Percentiles rank a stretch among this genome's conserved stretches.
Evolutionary conservation across 176 grass and related monocot genomes (phyloP).

Genomic region (Carex scoparia): DNA sequence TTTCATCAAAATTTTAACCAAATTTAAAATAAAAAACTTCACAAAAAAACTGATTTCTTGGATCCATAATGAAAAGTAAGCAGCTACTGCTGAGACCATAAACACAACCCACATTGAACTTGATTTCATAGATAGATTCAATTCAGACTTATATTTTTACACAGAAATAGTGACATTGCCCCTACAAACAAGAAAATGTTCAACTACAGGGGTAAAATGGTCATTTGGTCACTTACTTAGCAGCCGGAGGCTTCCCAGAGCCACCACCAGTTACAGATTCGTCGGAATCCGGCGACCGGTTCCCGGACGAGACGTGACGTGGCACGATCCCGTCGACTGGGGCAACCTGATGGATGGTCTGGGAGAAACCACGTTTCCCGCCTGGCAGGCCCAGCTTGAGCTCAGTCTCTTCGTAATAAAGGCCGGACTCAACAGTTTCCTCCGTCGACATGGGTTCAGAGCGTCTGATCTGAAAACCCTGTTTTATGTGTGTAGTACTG

Average conservation of each 20-base stretch:
- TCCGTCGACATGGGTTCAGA: neutral
- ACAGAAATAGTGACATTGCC: neutral
- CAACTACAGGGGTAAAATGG: neutral
- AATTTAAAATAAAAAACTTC: neutral
- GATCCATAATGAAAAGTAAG: neutral
- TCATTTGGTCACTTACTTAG: constrained; percentile 4
- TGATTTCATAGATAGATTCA: neutral
- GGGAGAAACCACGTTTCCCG: neutral
- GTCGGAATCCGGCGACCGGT: neutral
- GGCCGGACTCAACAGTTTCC: neutral
- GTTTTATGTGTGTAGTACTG: neutral
- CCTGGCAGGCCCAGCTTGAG: neutral
- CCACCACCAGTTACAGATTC: neutral
- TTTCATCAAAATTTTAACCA: neutral
- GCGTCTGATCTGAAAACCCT: neutral
- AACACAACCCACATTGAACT: neutral
- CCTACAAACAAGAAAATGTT: neutral
- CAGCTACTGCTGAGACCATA: neutral
- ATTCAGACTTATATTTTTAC: neutral
- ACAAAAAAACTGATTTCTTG: neutral
- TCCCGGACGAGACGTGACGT: neutral
- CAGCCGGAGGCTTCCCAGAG: neutral
- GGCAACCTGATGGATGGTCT: neutral
- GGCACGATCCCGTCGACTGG: neutral
- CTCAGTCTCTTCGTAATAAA: constrained; percentile 3